Evolutionary conservation across 2,329 filamentous ascomycete species (phyloP).

Genomic region (Colletotrichum lini): DNA sequence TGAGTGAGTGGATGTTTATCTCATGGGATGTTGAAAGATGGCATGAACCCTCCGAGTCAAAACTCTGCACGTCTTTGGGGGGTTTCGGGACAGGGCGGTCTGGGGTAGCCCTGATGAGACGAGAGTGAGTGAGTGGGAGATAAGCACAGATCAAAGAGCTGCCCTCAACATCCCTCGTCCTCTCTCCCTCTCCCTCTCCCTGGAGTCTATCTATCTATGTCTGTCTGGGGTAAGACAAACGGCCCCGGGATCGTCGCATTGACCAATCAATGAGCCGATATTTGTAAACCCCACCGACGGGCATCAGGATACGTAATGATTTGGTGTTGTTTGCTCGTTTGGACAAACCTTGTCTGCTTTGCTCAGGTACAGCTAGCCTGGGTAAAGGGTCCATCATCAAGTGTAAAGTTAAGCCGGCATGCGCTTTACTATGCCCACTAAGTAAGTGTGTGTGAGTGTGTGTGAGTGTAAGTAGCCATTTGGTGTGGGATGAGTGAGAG

Average conservation of each 20-base stretch:
- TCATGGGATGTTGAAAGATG: not conserved
- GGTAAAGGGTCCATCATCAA: not conserved
- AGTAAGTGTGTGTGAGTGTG: too few species aligned
- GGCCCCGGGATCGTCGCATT: conserved; percentile 12
- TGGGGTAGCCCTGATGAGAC: conserved; percentile 7
- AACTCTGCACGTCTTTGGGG: conserved; percentile 11
- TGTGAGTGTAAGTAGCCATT: too few species aligned
- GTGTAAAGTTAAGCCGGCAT: not conserved
- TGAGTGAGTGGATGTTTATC: not conserved
- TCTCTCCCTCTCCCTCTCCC: not conserved
- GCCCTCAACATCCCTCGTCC: conserved; percentile 7
- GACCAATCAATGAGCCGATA: conserved; percentile 32
- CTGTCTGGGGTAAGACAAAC: conserved; percentile 39
- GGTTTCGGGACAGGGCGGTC: conserved; percentile 24
- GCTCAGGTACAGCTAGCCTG: not conserved
- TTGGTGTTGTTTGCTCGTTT: conserved; percentile 3
- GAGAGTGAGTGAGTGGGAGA: conserved; percentile 9
- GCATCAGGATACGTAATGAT: conserved; percentile 33
- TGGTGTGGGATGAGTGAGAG: not conserved
- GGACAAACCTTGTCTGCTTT: conserved; percentile 20
- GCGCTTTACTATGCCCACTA: too few species aligned
- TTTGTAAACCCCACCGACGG: conserved; percentile 29
- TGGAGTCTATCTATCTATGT: conserved; percentile 5
- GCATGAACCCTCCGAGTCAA: not conserved
- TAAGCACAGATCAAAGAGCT: conserved; percentile 25